Evolutionary conservation across 441 rosid species (phyloP).

Genomic region (Gossypium aridum): DNA sequence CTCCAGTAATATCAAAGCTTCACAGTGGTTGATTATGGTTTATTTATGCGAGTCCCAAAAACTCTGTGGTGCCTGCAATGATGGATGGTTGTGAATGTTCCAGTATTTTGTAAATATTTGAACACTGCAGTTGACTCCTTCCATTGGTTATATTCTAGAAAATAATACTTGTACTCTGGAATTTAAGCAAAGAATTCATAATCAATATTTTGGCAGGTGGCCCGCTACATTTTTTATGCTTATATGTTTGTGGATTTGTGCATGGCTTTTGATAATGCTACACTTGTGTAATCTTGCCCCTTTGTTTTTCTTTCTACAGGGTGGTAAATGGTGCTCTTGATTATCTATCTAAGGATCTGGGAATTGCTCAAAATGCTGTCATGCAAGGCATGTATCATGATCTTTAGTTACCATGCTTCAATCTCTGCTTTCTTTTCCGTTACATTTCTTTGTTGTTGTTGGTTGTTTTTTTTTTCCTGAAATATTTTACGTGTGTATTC

Average conservation of each 20-base stretch:
- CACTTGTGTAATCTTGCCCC: background rate
- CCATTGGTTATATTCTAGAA: background rate
- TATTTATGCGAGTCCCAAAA: background rate
- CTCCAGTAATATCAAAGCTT: background rate
- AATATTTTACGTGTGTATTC: background rate
- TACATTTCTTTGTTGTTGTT: background rate
- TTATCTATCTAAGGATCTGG: constrained; percentile 92
- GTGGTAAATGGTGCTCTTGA: constrained; percentile 97
- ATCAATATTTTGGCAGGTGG: background rate
- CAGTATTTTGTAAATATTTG: background rate
- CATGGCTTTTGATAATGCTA: background rate
- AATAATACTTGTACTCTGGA: background rate
- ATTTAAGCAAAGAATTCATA: background rate
- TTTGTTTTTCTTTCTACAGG: constrained; percentile 32
- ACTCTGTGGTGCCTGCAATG: background rate
- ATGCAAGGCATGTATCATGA: constrained; percentile 63
- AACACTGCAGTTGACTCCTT: background rate
- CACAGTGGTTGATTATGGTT: background rate
- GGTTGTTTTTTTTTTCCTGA: background rate
- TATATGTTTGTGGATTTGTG: background rate
- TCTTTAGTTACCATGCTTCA: background rate
- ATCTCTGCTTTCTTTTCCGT: constrained; percentile 8
- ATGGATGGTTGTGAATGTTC: background rate
- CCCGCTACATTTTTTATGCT: background rate
- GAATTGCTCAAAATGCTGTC: constrained; percentile 74